These are phyloP conservation scores for Nigrospora oryzae DNA, from an alignment of 2,329 filamentous ascomycete genomes.

Conservation along the genomic window DNA sequence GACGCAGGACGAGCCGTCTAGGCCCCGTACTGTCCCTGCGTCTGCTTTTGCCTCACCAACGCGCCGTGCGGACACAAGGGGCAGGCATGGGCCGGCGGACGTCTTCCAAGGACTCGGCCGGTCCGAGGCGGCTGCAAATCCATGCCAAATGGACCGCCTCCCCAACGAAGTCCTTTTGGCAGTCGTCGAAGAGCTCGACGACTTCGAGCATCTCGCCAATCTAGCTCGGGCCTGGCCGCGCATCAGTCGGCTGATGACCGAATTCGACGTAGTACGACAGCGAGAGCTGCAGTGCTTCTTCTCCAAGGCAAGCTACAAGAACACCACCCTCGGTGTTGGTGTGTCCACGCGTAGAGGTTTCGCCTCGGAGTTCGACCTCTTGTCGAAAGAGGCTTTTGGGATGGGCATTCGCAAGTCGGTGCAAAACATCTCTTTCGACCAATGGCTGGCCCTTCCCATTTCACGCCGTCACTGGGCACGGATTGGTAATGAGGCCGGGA, in stretches of 20 bases:
- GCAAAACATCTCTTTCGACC: constrained; percentile 28
- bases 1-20: no score
- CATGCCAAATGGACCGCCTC: constrained; percentile 18
- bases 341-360: constrained; percentile 21
- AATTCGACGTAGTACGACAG: constrained; percentile 26
- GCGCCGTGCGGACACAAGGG: no score
- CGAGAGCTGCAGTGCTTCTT: constrained; percentile 39
- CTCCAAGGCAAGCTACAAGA: constrained; percentile 29
- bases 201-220: constrained; percentile 24
- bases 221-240: constrained; percentile 27
- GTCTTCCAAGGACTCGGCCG: background rate
- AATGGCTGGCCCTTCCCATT: constrained; percentile 39
- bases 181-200: constrained; percentile 21
- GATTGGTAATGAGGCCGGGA: constrained; percentile 18
- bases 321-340: constrained; percentile 32
- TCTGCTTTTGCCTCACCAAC: no score
- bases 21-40: no score
- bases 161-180: constrained; percentile 31
- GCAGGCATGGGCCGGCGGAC: no score
- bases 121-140: background rate
- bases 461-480: constrained; percentile 33
- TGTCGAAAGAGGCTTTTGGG: constrained; percentile 31
- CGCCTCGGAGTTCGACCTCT: constrained; percentile 38
- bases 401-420: constrained; percentile 29
- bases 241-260: constrained; percentile 22